phyloP scores from a whole-genome alignment of 1,139 yeast species.

The Scheffersomyces quercinus region DNA sequence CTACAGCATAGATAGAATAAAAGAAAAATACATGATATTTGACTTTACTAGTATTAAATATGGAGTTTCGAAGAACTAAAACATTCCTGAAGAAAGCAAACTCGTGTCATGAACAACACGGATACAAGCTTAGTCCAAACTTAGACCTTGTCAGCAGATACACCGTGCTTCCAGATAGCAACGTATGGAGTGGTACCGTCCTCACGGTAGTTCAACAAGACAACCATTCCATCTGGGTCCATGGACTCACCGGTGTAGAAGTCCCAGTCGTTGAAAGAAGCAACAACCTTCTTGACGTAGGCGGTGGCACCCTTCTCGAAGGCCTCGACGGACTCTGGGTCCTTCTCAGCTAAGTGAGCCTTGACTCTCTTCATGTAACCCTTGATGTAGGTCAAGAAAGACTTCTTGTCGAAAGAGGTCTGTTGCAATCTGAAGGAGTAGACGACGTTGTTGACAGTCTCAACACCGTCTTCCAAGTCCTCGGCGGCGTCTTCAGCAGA shows the following conservation, averaged over 20 bases:
- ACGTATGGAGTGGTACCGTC: slow-evolving; percentile 98
- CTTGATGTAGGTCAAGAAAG: slow-evolving; percentile 92
- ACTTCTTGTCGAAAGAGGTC: slow-evolving; percentile 96
- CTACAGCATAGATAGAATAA: no score
- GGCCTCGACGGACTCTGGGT: slow-evolving; percentile 81
- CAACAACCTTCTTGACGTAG: slow-evolving; percentile 93
- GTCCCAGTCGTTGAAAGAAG: slow-evolving; percentile 97
- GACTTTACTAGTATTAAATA: slow-evolving; percentile 2
- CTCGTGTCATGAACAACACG: no score
- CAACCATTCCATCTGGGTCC: slow-evolving; percentile 99
- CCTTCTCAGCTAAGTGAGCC: slow-evolving; percentile 80
- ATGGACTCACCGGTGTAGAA: slow-evolving; percentile 99
- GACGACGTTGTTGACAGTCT: slow-evolving; percentile 95
- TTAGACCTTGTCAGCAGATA: slow-evolving; percentile 84
- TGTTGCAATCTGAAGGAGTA: slow-evolving; percentile 97
- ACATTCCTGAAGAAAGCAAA: slow-evolving; percentile 3
- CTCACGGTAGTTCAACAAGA: slow-evolving; percentile 99
- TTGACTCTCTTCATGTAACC: slow-evolving; percentile 97
- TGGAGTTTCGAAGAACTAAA: slow-evolving; percentile 4
- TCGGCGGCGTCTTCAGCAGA: slow-evolving; percentile 94
- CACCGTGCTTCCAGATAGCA: slow-evolving; percentile 99
- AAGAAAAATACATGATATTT: not conserved
- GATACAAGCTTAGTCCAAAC: slow-evolving; percentile 6
- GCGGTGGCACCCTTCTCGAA: slow-evolving; percentile 97
- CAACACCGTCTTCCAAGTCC: slow-evolving; percentile 75